A percentile compares a stretch with the other conserved stretches of the same genome.
Evolutionary conservation across 208 protist genomes (phyloP).

Genomic region (Trypanosoma rangeli): DNA sequence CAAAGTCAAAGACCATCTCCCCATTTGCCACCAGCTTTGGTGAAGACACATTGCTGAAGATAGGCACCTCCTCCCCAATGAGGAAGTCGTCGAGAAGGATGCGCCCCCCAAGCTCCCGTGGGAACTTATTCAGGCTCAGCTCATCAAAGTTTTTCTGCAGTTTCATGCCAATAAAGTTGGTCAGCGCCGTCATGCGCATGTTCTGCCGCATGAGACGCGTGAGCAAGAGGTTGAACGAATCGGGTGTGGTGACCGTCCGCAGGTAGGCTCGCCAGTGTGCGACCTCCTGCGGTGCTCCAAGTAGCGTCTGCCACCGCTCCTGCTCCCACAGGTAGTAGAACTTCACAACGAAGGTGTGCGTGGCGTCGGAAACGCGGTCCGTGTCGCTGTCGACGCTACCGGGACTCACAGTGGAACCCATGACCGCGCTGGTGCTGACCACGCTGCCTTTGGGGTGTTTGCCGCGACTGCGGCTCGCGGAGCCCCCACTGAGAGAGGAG

Average conservation of each 20-base stretch:
- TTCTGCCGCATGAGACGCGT: constrained; percentile 81
- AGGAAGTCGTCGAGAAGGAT: constrained; percentile 81
- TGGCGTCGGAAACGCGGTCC: neutral
- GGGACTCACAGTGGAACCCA: neutral
- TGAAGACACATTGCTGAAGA: constrained; percentile 65
- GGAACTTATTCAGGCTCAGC: constrained; percentile 69
- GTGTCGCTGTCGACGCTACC: neutral
- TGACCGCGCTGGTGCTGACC: neutral
- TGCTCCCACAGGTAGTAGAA: constrained; percentile 62
- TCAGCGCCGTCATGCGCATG: constrained; percentile 52
- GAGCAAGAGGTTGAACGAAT: constrained; percentile 73
- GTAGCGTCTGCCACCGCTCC: constrained; percentile 69
- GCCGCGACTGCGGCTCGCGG: neutral
- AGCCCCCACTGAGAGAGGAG: neutral
- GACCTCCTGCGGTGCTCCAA: constrained; percentile 48
- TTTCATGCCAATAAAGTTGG: constrained; percentile 38
- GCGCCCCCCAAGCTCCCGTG: constrained; percentile 61
- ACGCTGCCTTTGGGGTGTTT: neutral
- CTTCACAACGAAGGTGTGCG: constrained; percentile 27
- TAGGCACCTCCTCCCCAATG: constrained; percentile 68
- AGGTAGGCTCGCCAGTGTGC: constrained; percentile 63
- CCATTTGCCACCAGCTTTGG: constrained; percentile 60
- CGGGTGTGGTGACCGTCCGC: constrained; percentile 54
- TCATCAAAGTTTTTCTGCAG: constrained; percentile 70
- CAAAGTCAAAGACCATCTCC: constrained; percentile 84